Conservation (phyloP, 2,329 filamentous ascomycete genomes). For the Scopulariopsis brevicaulis region DNA sequence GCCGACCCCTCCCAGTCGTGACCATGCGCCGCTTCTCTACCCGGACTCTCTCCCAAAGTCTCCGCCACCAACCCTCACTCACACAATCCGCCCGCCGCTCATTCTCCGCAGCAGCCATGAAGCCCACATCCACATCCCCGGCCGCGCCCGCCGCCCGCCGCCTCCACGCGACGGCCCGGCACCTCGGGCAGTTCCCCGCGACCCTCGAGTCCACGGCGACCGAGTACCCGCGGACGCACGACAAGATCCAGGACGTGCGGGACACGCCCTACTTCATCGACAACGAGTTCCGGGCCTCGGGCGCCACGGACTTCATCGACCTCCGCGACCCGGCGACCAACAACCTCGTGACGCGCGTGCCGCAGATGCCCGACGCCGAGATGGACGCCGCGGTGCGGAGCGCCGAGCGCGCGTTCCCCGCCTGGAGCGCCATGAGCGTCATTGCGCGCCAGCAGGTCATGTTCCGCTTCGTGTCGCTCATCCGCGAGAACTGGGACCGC, state of each 20-base stretch:
- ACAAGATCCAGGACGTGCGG: slow-evolving; percentile 52
- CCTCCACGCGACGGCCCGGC: slow-evolving; percentile 44
- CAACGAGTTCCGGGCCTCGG: slow-evolving; percentile 63
- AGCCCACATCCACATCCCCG: slow-evolving; percentile 6
- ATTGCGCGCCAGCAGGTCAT: slow-evolving; percentile 72
- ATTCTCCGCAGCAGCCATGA: neutral
- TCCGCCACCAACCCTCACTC: neutral
- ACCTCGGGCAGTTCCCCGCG: slow-evolving; percentile 35
- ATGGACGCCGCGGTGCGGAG: slow-evolving; percentile 64
- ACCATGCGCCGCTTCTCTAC: slow-evolving; percentile 5
- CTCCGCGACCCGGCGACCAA: slow-evolving; percentile 77
- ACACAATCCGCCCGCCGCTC: neutral
- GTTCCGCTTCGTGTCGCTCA: slow-evolving; percentile 74
- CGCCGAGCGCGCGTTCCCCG: slow-evolving; percentile 63
- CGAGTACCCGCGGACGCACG: slow-evolving; percentile 60
- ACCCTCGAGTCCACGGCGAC: slow-evolving; percentile 43
- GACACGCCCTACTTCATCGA: slow-evolving; percentile 75
- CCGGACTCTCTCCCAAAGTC: neutral
- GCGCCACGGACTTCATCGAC: slow-evolving; percentile 63
- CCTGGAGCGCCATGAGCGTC: slow-evolving; percentile 62
- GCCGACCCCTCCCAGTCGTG: neutral
- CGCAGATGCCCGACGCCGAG: slow-evolving; percentile 70
- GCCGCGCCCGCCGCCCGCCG: slow-evolving; percentile 31
- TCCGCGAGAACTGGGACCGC: slow-evolving; percentile 76
- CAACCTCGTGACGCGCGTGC: slow-evolving; percentile 73